Conservation (phyloP, 768 basidiomycete genomes). For the Suillus placidus region DNA sequence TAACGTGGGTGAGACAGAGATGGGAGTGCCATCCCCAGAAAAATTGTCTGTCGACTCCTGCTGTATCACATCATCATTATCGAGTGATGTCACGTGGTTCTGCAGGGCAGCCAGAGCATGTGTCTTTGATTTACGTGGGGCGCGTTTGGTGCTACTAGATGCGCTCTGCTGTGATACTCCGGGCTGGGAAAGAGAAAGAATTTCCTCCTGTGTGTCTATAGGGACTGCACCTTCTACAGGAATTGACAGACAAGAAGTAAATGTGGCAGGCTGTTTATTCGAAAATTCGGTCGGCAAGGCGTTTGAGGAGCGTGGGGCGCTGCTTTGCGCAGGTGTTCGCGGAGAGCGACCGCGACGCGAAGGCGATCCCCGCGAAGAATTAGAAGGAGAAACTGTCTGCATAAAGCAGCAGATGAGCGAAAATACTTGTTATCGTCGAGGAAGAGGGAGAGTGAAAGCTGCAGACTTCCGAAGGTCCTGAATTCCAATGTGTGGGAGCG, state of each 20-base stretch:
- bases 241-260: conserved; percentile 72
- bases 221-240: conserved; percentile 74
- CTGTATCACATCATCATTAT: conserved; percentile 48
- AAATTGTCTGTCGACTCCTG: conserved; percentile 49
- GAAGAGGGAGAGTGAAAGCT: conserved; percentile 18
- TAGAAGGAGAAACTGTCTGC: conserved; percentile 48
- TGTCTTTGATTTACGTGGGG: conserved; percentile 89
- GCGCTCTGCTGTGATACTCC: conserved; percentile 38
- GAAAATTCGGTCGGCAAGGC: conserved; percentile 52
- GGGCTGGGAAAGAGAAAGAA: conserved; percentile 37
- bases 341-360: conserved; percentile 68
- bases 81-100: conserved; percentile 58
- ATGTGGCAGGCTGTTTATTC: conserved; percentile 51
- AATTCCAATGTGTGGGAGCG: conserved; percentile 39
- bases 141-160: conserved; percentile 57
- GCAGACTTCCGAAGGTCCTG: conserved; percentile 27
- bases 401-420: conserved; percentile 27
- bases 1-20: conserved; percentile 62
- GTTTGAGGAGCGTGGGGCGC: conserved; percentile 42
- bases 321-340: conserved; percentile 50
- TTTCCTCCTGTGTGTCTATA: conserved; percentile 53
- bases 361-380: conserved; percentile 58
- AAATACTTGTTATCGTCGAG: conserved; percentile 11
- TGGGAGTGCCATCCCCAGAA: conserved; percentile 54
- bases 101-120: conserved; percentile 82